Evolutionary conservation across 805 yeast genomes (phyloP), one percentile per base, ranked within the genome.

Genomic region (Wilhelminamyces savonicus): DNA sequence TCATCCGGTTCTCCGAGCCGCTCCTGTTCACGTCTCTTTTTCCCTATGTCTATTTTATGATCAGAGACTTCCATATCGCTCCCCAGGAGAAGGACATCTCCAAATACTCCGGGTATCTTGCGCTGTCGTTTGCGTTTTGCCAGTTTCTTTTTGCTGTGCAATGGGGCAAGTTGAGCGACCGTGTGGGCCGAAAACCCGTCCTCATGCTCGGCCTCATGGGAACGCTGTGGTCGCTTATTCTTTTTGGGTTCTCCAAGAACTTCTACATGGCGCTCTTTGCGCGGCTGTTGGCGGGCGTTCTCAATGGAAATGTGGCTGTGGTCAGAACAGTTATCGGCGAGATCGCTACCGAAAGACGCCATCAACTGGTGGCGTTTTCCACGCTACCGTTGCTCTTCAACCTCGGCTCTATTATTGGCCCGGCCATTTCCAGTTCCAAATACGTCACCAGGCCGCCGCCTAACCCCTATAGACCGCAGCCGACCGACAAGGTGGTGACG

Each of bases 271-370:
- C 62, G 1, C 34, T 55, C 15, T 33, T 40, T 1, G 56, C 63
- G 7, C 35, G 63, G 15, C 39, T 49, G 6, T 21, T 48, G 15
- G 51, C 53, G 21, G 63, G 63, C 2, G 29, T 41, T 13, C 40
- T 50, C 23, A 55, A 55, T 36, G 60, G 60, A 2, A 55, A 54
- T 21, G 36, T 55, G n/a, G 50, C 59, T 1, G 62, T 56, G 9
- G 32, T 53, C 21, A 36, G 62, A 27, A 56, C 62, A 4, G 37
- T 52, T 23, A 49, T 55, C 20, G 60, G 61, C 4, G 61, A 56
- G 37, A 41, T 56, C 7, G 59, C 50, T 12, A 44, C 43, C 14
- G 57, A 56, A 25, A 43, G 48, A 22, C 35, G 46, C 12, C 62
- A 55, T 30, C 62, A 56, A 25, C 44, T 55, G 2, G 26, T 54